These are phyloP conservation scores for Cercospora nicotianae DNA, from an alignment of 2,329 filamentous ascomycete genomes.

Conservation along the genomic window DNA sequence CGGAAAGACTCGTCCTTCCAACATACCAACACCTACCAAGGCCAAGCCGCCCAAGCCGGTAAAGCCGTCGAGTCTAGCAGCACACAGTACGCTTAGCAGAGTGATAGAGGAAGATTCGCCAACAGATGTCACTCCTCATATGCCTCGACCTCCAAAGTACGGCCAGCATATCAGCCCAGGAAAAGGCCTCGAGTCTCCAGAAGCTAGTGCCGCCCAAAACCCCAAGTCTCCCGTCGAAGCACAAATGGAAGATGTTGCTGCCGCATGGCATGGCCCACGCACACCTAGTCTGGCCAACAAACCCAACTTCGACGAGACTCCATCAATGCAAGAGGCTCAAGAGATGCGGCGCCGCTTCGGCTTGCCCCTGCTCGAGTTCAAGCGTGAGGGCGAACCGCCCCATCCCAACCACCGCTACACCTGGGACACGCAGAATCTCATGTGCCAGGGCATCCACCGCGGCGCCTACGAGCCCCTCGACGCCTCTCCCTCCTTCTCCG, in stretches of 20 bases:
- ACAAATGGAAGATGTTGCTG: slow-evolving; percentile 16
- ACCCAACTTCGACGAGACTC: slow-evolving; percentile 5
- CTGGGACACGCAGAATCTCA: slow-evolving; percentile 21
- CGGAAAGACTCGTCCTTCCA: slow-evolving; percentile 3
- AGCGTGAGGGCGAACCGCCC: slow-evolving; percentile 6
- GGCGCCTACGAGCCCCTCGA: slow-evolving; percentile 4
- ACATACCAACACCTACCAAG: slow-evolving; percentile 16
- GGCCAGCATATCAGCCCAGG: slow-evolving; percentile 12
- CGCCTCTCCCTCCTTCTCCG: slow-evolving; percentile 7
- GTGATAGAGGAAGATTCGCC: slow-evolving; percentile 13
- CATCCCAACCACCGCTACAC: slow-evolving; percentile 21
- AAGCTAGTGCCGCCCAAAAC: slow-evolving; percentile 1
- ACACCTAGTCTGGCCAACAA: slow-evolving; percentile 11
- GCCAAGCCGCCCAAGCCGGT: slow-evolving; percentile 9
- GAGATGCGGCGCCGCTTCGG: slow-evolving; percentile 17
- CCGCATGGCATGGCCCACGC: slow-evolving; percentile 14
- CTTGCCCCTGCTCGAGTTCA: slow-evolving; percentile 15
- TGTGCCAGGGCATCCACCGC: slow-evolving; percentile 18
- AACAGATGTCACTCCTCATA: background rate
- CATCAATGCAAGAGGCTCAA: slow-evolving; percentile 13
- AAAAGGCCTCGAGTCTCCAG: slow-evolving; percentile 11
- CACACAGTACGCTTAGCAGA: slow-evolving; percentile 7
- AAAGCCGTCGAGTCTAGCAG: background rate
- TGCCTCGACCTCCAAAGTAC: slow-evolving; percentile 12
- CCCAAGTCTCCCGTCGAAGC: slow-evolving; percentile 9